Conservation (phyloP, 2,329 filamentous ascomycete species). For the Dactylellina leptospora region DNA sequence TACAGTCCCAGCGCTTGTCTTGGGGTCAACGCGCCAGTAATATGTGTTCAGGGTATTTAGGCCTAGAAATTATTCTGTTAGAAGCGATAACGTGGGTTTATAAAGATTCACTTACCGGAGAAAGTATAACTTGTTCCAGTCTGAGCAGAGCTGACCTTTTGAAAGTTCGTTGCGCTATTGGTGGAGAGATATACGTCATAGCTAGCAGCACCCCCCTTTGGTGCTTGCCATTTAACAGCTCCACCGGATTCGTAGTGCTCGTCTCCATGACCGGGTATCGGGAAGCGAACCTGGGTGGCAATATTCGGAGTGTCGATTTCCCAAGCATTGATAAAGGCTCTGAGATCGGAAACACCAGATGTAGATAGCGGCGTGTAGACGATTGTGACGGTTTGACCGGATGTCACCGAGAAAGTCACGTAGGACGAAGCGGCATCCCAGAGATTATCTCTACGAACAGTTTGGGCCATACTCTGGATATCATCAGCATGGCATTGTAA, state of each 20-base stretch:
- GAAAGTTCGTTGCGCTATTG: constrained; percentile 35
- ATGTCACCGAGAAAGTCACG: constrained; percentile 55
- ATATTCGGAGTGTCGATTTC: constrained; percentile 58
- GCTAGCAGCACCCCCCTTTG: constrained; percentile 45
- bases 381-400: constrained; percentile 56
- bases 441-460: constrained; percentile 58
- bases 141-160: constrained; percentile 49
- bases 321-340: constrained; percentile 59
- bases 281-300: constrained; percentile 57
- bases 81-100: neutral
- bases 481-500: neutral
- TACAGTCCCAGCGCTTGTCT: constrained; percentile 51
- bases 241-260: constrained; percentile 56
- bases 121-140: constrained; percentile 27
- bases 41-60: constrained; percentile 57
- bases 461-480: constrained; percentile 54
- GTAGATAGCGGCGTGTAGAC: constrained; percentile 53
- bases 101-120: neutral
- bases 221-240: constrained; percentile 56
- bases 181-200: constrained; percentile 58
- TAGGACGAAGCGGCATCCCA: constrained; percentile 59
- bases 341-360: constrained; percentile 46
- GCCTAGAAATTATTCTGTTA: constrained; percentile 19
- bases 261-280: constrained; percentile 57
- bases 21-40: constrained; percentile 59